These are phyloP conservation scores for Linnemannia hyalina DNA, from an alignment of 192 early-diverging fungal species.

Conservation along the genomic window DNA sequence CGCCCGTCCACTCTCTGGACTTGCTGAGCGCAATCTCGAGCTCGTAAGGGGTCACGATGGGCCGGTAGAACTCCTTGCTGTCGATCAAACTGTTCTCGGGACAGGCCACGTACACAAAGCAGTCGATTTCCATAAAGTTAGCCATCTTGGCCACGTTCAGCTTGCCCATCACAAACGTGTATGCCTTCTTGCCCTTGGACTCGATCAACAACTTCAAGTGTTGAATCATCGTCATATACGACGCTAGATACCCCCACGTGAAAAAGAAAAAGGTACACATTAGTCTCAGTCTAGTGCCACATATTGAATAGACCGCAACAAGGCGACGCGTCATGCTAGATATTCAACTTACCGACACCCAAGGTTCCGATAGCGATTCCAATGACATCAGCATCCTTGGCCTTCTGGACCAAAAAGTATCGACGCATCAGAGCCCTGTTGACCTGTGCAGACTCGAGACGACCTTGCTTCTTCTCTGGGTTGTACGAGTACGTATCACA, in stretches of 20 bases:
- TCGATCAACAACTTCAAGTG: slow-evolving; percentile 83
- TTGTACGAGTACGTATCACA: slow-evolving; percentile 77
- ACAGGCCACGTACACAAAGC: slow-evolving; percentile 92
- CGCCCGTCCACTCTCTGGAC: slow-evolving; percentile 76
- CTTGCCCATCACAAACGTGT: slow-evolving; percentile 94
- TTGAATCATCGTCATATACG: slow-evolving; percentile 87
- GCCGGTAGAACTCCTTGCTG: slow-evolving; percentile 89
- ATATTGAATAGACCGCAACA: background rate
- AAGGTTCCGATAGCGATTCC: slow-evolving; percentile 97
- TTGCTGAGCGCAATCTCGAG: slow-evolving; percentile 83
- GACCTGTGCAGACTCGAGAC: slow-evolving; percentile 68
- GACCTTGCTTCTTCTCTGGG: slow-evolving; percentile 66
- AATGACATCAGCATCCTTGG: slow-evolving; percentile 91
- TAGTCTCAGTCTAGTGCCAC: background rate
- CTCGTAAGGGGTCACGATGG: slow-evolving; percentile 96
- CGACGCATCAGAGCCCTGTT: slow-evolving; percentile 73
- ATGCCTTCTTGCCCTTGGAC: slow-evolving; percentile 81
- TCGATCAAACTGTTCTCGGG: slow-evolving; percentile 96
- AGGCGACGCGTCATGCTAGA: background rate
- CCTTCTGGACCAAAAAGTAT: slow-evolving; percentile 88
- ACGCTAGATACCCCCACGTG: slow-evolving; percentile 58
- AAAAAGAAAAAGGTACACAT: background rate
- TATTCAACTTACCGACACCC: slow-evolving; percentile 82
- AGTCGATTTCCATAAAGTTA: slow-evolving; percentile 97
- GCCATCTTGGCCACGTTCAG: slow-evolving; percentile 96